Percentiles rank a stretch among this genome's conserved stretches.
These are phyloP conservation scores for Orobanche coerulescens DNA, from an alignment of 257 asterid genomes.

Conservation along the genomic window DNA sequence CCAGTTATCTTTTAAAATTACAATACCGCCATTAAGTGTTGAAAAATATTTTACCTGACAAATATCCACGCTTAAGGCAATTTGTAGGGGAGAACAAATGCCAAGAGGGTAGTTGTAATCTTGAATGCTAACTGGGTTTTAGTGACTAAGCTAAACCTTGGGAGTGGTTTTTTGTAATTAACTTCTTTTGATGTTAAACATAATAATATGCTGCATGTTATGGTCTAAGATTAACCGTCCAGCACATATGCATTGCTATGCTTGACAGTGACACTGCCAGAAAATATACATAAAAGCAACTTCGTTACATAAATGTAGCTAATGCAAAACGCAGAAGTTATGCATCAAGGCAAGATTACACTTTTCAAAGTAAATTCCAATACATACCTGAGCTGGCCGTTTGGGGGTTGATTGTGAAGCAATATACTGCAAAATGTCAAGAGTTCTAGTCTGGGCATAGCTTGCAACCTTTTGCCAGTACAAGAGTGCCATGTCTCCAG, in stretches of 20 bases:
- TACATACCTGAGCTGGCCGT: conserved; percentile 54
- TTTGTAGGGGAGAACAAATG: no score
- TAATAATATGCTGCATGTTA: neutral
- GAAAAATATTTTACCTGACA: no score
- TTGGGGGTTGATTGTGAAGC: conserved; percentile 61
- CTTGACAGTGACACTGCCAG: neutral
- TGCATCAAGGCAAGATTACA: neutral
- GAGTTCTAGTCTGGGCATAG: conserved; percentile 66
- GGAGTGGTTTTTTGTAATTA: no score
- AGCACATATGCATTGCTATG: neutral
- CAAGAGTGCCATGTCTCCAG: conserved; percentile 61
- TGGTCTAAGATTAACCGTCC: neutral
- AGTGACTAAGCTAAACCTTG: no score
- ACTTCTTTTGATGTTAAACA: no score
- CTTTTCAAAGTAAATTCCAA: neutral
- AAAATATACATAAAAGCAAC: neutral
- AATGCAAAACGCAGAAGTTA: neutral
- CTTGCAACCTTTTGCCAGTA: conserved; percentile 57
- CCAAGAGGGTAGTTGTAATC: no score
- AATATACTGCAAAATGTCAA: conserved; percentile 64
- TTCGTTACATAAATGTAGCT: neutral
- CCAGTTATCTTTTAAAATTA: no score
- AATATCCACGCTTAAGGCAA: no score
- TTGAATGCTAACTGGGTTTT: no score
- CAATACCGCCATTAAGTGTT: no score